Evolutionary conservation across 306 rosid genomes (phyloP).

Genomic region (Cucumis cinereus): DNA sequence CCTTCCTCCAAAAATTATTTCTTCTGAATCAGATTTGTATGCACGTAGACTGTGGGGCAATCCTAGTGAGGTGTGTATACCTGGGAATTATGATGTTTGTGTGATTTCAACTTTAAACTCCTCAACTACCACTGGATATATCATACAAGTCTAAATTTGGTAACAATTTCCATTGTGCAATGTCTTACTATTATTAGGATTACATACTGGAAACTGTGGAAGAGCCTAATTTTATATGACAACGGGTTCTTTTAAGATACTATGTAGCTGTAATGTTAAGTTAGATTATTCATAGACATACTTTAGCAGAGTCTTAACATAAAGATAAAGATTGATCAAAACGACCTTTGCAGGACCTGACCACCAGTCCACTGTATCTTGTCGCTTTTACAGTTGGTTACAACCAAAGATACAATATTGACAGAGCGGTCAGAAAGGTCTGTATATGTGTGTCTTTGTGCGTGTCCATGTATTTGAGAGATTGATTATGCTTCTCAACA

Average conservation of each 20-base stretch:
- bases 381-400: slow-evolving; percentile 94
- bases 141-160: not conserved
- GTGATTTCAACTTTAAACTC: not conserved
- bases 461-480: slow-evolving; percentile 5
- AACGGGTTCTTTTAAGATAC: not conserved
- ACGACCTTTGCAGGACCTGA: slow-evolving; percentile 59
- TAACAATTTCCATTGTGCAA: not conserved
- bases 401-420: slow-evolving; percentile 60
- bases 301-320: not conserved
- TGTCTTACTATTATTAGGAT: not conserved
- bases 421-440: slow-evolving; percentile 88
- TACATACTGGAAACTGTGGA: not conserved
- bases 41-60: slow-evolving; percentile 89
- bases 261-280: not conserved
- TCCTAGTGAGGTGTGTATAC: slow-evolving; percentile 70
- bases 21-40: slow-evolving; percentile 71
- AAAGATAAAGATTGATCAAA: slow-evolving; percentile 10
- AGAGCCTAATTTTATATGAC: not conserved
- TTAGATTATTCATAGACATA: not conserved
- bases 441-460: slow-evolving; percentile 9
- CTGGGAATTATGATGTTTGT: not conserved
- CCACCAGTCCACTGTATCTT: slow-evolving; percentile 64
- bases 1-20: slow-evolving; percentile 65
- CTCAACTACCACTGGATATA: not conserved
- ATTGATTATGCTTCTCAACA: slow-evolving; percentile 32